Percentiles rank a stretch among this genome's conserved stretches.
Evolutionary conservation across 805 yeast genomes (phyloP).

Genomic region (Lipomyces sp.): DNA sequence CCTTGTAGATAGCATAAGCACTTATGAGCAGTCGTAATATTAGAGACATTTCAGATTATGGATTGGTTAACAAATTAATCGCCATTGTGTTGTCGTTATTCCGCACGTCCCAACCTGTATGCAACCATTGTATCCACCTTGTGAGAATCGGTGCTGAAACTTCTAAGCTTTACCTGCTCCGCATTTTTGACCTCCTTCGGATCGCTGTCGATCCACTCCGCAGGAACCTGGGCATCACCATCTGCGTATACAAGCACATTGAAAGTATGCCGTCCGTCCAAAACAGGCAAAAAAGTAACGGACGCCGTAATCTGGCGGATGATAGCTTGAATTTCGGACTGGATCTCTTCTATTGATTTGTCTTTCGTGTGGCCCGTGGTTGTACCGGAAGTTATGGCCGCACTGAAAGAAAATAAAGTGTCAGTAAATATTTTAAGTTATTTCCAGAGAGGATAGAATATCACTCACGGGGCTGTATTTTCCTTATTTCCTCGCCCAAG

Average conservation of each 20-base stretch:
- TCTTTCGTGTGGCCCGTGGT: constrained; percentile 31
- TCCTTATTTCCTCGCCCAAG: constrained; percentile 11
- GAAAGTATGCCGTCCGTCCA: constrained; percentile 67
- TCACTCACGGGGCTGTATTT: constrained; percentile 18
- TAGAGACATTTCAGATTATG: too few species aligned
- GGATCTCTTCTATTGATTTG: constrained; percentile 50
- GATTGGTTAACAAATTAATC: too few species aligned
- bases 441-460: too few species aligned
- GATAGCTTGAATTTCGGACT: constrained; percentile 75
- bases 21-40: too few species aligned
- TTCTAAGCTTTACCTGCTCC: constrained; percentile 67
- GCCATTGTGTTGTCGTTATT: too few species aligned
- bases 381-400: not conserved
- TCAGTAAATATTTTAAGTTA: not conserved
- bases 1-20: too few species aligned
- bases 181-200: constrained; percentile 53
- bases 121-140: constrained; percentile 70
- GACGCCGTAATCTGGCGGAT: constrained; percentile 87
- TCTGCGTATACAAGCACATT: constrained; percentile 82
- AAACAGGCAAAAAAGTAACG: constrained; percentile 76
- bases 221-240: constrained; percentile 57
- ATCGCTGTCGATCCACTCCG: constrained; percentile 82
- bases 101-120: constrained; percentile 42
- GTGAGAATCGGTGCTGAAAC: constrained; percentile 66
- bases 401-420: too few species aligned